A percentile compares a stretch with the other conserved stretches of the same genome.
phyloP scores from a whole-genome alignment of 306 rosid species.

The Gleditsia sinensis region DNA sequence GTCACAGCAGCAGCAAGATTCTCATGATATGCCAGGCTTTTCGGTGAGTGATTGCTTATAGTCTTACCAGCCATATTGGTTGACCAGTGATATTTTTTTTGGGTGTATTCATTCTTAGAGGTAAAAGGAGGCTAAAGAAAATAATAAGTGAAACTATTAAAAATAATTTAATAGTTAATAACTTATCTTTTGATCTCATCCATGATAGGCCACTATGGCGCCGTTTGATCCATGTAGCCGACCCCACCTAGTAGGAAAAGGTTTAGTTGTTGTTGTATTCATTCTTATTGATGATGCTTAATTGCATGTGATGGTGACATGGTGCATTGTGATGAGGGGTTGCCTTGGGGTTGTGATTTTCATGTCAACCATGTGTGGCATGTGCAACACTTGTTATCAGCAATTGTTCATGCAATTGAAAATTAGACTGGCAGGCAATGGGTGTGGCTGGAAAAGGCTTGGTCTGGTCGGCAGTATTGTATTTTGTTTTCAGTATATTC shows the following conservation, averaged over 20 bases:
- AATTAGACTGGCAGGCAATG: not conserved
- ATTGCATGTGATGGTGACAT: not conserved
- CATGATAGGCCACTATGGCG: too few species aligned
- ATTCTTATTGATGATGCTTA: not conserved
- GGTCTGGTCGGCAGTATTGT: not conserved
- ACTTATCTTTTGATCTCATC: too few species aligned
- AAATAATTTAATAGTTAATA: too few species aligned
- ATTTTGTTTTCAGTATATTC: not conserved
- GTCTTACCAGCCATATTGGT: not conserved
- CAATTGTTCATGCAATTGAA: not conserved
- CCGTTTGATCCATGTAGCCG: too few species aligned
- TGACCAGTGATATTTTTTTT: not conserved
- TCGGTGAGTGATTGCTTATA: conserved; percentile 60
- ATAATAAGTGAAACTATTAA: too few species aligned
- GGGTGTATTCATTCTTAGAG: not conserved
- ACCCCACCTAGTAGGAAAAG: too few species aligned
- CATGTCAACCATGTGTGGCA: not conserved
- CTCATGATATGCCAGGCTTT: conserved; percentile 80
- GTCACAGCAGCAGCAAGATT: conserved; percentile 67
- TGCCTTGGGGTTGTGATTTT: not conserved
- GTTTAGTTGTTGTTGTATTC: too few species aligned
- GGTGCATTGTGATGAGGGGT: not conserved
- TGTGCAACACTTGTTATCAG: not conserved
- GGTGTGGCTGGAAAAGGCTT: not conserved
- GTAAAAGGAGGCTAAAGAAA: too few species aligned